These are phyloP conservation scores for Inonotus hispidus DNA, from an alignment of 1,284 basidiomycete species.

Conservation along the genomic window DNA sequence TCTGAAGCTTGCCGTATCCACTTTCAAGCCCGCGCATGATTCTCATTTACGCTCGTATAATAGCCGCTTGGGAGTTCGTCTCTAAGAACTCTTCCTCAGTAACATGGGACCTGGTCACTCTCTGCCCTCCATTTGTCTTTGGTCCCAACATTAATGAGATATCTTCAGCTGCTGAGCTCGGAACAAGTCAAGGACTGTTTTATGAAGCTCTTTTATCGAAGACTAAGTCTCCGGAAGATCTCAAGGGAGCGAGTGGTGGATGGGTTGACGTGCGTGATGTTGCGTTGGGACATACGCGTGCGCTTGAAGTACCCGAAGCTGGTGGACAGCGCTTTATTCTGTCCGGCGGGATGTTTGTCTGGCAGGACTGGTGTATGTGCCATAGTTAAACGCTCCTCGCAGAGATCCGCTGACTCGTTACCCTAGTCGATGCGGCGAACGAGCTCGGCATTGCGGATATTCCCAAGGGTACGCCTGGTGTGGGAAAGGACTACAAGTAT, in stretches of 20 bases:
- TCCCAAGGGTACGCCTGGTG: conserved; percentile 15
- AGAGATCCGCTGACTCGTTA: background rate
- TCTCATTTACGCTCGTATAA: background rate
- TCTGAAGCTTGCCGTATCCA: no score
- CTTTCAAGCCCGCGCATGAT: background rate
- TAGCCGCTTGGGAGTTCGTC: conserved; percentile 23
- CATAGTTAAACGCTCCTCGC: background rate
- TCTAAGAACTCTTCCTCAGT: conserved; percentile 17
- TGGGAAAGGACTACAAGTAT: conserved; percentile 9
- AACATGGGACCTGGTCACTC: conserved; percentile 18
- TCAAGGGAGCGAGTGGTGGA: conserved; percentile 26
- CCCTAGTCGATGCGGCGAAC: conserved; percentile 16
- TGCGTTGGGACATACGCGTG: conserved; percentile 40
- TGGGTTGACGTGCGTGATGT: conserved; percentile 45
- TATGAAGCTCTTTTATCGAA: conserved; percentile 11
- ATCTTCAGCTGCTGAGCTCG: conserved; percentile 7
- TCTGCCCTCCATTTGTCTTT: conserved; percentile 19
- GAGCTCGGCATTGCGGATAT: conserved; percentile 3
- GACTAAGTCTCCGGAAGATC: conserved; percentile 21
- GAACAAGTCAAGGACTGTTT: conserved; percentile 3
- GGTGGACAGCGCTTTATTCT: conserved; percentile 38
- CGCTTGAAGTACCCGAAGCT: conserved; percentile 35
- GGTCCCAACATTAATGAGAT: conserved; percentile 16
- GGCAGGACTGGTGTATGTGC: conserved; percentile 20
- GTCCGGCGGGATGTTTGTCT: conserved; percentile 16